These are phyloP conservation scores for Gossypium mustelinum DNA, from an alignment of 345 rosid species.

Conservation along the genomic window DNA sequence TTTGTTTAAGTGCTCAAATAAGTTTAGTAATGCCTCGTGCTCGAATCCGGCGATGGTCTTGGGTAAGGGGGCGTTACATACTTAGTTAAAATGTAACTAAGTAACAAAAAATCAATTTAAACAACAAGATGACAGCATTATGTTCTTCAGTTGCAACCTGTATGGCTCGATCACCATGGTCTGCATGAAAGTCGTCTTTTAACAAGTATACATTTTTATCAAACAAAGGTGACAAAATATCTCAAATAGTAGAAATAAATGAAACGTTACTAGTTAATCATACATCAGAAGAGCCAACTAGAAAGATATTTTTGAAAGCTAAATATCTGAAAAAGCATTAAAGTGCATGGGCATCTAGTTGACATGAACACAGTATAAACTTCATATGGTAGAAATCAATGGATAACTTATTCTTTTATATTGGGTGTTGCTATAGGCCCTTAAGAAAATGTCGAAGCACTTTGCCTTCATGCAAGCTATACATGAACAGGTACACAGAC, in stretches of 20 bases:
- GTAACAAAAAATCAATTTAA: too few species aligned
- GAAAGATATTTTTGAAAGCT: not conserved
- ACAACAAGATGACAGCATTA: too few species aligned
- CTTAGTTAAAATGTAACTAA: too few species aligned
- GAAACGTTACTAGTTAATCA: not conserved
- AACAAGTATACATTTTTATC: not conserved
- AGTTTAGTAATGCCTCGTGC: too few species aligned
- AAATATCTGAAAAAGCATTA: not conserved
- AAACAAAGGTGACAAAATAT: not conserved
- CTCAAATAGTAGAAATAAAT: not conserved
- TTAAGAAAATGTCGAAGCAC: constrained; percentile 73
- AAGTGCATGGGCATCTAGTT: not conserved
- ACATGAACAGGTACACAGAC: constrained; percentile 50
- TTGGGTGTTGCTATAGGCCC: constrained; percentile 41
- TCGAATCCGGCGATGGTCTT: too few species aligned
- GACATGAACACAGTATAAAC: not conserved
- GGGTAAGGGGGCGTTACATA: too few species aligned
- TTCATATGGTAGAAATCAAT: not conserved
- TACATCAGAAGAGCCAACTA: not conserved
- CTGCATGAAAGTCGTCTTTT: too few species aligned
- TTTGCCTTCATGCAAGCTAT: constrained; percentile 63
- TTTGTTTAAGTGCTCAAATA: too few species aligned
- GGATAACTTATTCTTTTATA: constrained; percentile 15
- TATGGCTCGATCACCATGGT: too few species aligned
- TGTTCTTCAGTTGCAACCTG: too few species aligned